phyloP scores from a whole-genome alignment of 805 yeast species.

The Ogataea haglerorum region DNA sequence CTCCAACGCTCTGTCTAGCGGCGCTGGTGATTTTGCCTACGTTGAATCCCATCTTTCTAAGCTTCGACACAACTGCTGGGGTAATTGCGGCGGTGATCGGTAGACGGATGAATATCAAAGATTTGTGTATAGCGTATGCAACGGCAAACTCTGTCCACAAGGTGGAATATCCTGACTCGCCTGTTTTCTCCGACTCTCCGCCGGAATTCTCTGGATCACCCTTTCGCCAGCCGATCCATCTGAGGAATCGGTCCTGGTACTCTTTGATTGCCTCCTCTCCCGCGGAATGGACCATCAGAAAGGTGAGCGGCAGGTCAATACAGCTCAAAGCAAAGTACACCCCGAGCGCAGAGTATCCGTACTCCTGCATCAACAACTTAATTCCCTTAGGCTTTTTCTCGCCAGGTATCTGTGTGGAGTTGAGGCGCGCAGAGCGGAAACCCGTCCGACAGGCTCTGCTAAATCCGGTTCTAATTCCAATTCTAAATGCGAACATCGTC shows the following conservation, averaged over 20 bases:
- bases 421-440: slow-evolving; percentile 13
- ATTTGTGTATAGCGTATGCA: slow-evolving; percentile 92
- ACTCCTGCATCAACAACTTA: slow-evolving; percentile 71
- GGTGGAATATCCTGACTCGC: slow-evolving; percentile 31
- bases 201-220: slow-evolving; percentile 17
- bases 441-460: background rate
- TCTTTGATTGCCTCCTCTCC: slow-evolving; percentile 80
- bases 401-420: slow-evolving; percentile 13
- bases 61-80: slow-evolving; percentile 64
- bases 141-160: slow-evolving; percentile 80
- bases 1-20: slow-evolving; percentile 25
- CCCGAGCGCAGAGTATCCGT: slow-evolving; percentile 89
- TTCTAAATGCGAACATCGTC: slow-evolving; percentile 1
- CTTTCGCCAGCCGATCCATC: slow-evolving; percentile 51
- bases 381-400: slow-evolving; percentile 42
- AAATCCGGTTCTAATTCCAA: slow-evolving; percentile 4
- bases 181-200: slow-evolving; percentile 22
- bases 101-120: slow-evolving; percentile 74
- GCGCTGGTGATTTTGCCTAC: slow-evolving; percentile 52
- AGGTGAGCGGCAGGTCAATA: slow-evolving; percentile 82
- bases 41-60: slow-evolving; percentile 77
- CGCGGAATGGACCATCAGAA: slow-evolving; percentile 73
- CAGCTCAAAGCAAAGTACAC: slow-evolving; percentile 72
- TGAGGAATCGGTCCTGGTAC: slow-evolving; percentile 59
- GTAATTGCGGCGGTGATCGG: slow-evolving; percentile 93